Conservation (phyloP, 192 early-diverging fungal species). For the Phlyctochytrium arcticum region DNA sequence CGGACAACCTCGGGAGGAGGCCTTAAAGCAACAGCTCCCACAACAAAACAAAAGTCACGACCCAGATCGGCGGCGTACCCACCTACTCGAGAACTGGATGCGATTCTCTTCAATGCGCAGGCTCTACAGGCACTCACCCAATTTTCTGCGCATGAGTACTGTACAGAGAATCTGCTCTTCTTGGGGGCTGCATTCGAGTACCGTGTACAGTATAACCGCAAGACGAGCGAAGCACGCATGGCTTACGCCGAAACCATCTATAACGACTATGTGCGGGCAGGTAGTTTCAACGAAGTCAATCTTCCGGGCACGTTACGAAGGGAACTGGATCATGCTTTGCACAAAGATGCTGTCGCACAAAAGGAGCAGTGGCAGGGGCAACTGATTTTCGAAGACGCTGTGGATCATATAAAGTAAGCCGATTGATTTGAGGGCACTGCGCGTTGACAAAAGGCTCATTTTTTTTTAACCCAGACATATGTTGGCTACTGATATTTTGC, state of each 20-base stretch:
- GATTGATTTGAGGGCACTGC: neutral
- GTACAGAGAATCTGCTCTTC: slow-evolving; percentile 17
- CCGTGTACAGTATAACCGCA: neutral
- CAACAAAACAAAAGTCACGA: neutral
- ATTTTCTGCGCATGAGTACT: slow-evolving; percentile 13
- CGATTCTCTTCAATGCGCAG: neutral
- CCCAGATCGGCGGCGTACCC: neutral
- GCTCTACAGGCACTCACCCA: slow-evolving; percentile 2
- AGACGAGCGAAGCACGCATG: neutral
- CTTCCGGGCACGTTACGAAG: slow-evolving; percentile 6
- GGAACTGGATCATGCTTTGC: slow-evolving; percentile 3
- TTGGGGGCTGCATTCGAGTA: slow-evolving; percentile 4
- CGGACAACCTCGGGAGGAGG: neutral
- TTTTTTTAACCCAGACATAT: slow-evolving; percentile 2
- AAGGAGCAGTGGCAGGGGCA: neutral
- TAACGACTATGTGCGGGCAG: neutral
- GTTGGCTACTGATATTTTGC: slow-evolving; percentile 18
- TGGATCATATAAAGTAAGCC: slow-evolving; percentile 16
- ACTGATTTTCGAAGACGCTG: neutral
- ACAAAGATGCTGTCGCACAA: neutral
- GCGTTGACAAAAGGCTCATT: neutral
- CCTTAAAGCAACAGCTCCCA: neutral
- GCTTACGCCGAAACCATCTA: neutral
- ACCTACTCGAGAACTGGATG: slow-evolving; percentile 13
- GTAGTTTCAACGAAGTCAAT: slow-evolving; percentile 13